Percentiles rank a stretch among this genome's conserved stretches.
Conservation (phyloP, 2,329 filamentous ascomycete genomes). For the Xylaria polymorpha region DNA sequence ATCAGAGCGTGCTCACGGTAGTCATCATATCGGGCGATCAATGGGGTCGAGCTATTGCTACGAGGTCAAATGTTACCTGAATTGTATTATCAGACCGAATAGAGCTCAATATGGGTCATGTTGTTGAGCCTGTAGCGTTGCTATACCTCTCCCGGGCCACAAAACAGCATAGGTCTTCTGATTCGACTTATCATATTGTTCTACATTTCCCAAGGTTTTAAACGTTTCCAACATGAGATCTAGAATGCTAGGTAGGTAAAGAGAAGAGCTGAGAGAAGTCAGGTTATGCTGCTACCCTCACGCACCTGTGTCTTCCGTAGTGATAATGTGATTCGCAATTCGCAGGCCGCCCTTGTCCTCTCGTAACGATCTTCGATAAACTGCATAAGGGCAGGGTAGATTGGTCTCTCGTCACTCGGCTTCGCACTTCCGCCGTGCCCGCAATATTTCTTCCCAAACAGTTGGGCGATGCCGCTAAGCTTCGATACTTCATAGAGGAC, state of each 20-base stretch:
- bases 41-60: neutral
- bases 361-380: neutral
- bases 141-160: neutral
- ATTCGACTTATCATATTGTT: neutral
- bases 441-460: slow-evolving; percentile 15
- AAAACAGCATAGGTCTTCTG: neutral
- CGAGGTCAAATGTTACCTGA: neutral
- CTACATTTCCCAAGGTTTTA: neutral
- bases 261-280: neutral
- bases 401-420: slow-evolving; percentile 1
- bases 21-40: neutral
- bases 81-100: neutral
- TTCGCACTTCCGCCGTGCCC: neutral
- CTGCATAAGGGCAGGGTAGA: slow-evolving; percentile 12
- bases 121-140: neutral
- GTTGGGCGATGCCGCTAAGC: slow-evolving; percentile 4
- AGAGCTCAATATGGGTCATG: neutral
- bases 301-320: neutral
- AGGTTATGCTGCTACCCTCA: neutral
- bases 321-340: neutral
- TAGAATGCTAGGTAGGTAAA: neutral
- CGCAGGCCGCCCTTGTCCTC: slow-evolving; percentile 7
- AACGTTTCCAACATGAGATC: neutral
- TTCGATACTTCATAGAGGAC: slow-evolving; percentile 12
- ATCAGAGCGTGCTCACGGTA: too few relatives aligned